phyloP scores from a whole-genome alignment of 1,284 basidiomycete species.

The Rhodotorula sp. region DNA sequence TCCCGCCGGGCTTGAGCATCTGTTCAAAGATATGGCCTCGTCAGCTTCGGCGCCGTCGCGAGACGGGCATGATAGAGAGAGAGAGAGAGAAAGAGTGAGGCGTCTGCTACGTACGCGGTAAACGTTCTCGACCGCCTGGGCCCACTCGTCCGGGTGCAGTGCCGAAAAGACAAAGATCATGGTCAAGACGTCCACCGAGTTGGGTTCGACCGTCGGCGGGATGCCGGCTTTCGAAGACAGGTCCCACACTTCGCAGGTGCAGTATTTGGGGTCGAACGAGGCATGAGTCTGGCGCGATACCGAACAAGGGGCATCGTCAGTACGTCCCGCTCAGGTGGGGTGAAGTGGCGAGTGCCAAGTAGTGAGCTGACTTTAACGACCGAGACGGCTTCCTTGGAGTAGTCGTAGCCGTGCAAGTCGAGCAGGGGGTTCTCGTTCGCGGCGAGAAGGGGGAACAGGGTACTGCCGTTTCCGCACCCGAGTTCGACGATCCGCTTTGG shows the following conservation, averaged over 20 bases:
- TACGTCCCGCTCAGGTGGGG: too few relatives aligned
- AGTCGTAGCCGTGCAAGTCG: slow-evolving; percentile 79
- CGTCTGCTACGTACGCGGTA: slow-evolving; percentile 58
- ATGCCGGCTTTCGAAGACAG: slow-evolving; percentile 63
- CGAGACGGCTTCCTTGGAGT: slow-evolving; percentile 81
- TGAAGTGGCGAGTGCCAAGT: neutral
- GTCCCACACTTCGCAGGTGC: slow-evolving; percentile 87
- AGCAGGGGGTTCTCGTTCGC: slow-evolving; percentile 79
- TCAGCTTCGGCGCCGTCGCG: too few relatives aligned
- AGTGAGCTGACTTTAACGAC: slow-evolving; percentile 68
- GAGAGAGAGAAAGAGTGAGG: neutral
- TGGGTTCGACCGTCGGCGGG: slow-evolving; percentile 61
- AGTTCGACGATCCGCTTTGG: slow-evolving; percentile 61
- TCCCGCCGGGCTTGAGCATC: slow-evolving; percentile 86
- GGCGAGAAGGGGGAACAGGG: slow-evolving; percentile 81
- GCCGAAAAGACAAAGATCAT: slow-evolving; percentile 94
- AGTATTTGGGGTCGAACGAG: slow-evolving; percentile 66
- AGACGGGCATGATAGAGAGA: too few relatives aligned
- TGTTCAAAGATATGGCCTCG: slow-evolving; percentile 45
- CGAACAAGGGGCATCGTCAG: too few relatives aligned
- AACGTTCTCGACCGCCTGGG: slow-evolving; percentile 77
- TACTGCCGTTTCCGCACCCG: slow-evolving; percentile 79
- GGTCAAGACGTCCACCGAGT: slow-evolving; percentile 79
- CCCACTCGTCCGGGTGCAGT: slow-evolving; percentile 90
- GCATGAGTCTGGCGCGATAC: slow-evolving; percentile 57